Evolutionary conservation across 257 asterid species (phyloP).

Genomic region (Sherardia arvensis): DNA sequence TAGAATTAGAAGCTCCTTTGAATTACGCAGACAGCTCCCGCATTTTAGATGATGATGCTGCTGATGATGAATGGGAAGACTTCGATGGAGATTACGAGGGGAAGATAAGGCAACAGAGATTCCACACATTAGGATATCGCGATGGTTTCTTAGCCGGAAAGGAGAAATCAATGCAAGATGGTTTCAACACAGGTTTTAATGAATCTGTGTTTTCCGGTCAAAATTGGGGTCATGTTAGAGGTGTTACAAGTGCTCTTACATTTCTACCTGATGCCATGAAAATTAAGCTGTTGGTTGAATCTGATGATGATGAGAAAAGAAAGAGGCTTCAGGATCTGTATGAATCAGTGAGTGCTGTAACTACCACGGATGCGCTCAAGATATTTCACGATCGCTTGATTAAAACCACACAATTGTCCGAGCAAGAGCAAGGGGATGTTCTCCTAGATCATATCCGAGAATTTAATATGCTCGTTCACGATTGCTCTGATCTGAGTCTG

Average conservation of each 20-base stretch:
- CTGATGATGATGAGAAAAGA: conserved; percentile 55
- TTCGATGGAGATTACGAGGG: background rate
- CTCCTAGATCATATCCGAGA: conserved; percentile 29
- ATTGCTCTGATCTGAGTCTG: conserved; percentile 43
- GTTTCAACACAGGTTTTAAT: conserved; percentile 67
- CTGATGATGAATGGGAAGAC: background rate
- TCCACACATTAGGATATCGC: conserved; percentile 50
- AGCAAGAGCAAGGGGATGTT: conserved; percentile 12
- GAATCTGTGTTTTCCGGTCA: conserved; percentile 34
- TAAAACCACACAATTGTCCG: conserved; percentile 21
- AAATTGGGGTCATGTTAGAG: conserved; percentile 55
- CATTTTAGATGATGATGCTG: background rate
- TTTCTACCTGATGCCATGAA: conserved; percentile 43
- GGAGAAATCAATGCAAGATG: conserved; percentile 78
- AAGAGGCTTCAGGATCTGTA: conserved; percentile 33
- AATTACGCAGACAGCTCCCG: conserved; percentile 7
- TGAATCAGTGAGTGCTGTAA: conserved; percentile 39
- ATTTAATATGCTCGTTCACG: conserved; percentile 39
- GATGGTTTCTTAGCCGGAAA: conserved; percentile 84
- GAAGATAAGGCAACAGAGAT: background rate
- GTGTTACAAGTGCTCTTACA: conserved; percentile 61
- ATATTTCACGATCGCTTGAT: conserved; percentile 36
- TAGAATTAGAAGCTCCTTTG: conserved; percentile 12
- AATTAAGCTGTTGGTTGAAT: conserved; percentile 52
- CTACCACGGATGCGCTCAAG: conserved; percentile 45